Base-by-base conservation (phyloP, 345 rosid genomes). In the Aurinia saxatilis region DNA sequence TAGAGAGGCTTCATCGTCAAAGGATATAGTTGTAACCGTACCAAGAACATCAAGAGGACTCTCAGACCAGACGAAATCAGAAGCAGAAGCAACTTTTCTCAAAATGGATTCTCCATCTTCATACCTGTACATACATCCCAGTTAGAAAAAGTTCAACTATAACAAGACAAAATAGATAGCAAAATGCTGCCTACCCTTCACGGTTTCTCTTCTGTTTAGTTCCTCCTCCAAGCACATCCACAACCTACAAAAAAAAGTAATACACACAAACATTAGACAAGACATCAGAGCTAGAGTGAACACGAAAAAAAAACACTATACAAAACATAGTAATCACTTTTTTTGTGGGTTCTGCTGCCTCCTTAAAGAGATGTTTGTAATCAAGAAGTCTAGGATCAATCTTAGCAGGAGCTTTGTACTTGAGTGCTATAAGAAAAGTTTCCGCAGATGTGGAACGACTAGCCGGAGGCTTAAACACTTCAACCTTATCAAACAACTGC, bases 361-460 rank as follows among this genome's bases (percentile, higher is more conserved):
- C 96, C 65, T 85, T 85, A 67, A 92, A 92, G 46, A 89, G 78
- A 60, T 87, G 72, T 66, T 79, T 89, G 48, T 73, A 76, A 73
- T 92, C 97, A 73, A 92, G 98, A 66, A 85, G 86, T 18, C 86
- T 81, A 0, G 91, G 86, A 79, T 92, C 98, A 68, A 92, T 92
- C 73, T 82, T 89, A 19, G 84, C 96, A 50, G 98, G 95, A 39
- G 98, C 97, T 79, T 84, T 85, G 70, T 87, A 87, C 52, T 77
- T 82, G n/a, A 85, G 67, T 30, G 91, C 98, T 75, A 93, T n/a
- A 23, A 90, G 77, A 68, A 75, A 90, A 48, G 86, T 90, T 71
- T 93, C 99, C 9, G 99, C 96, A 70, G 99, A 93, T 16, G 89
- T 58, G 1, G 95, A 82, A 49, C 96, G 95, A 81, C 96, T 87